Base-by-base conservation (phyloP, 73 alveolate species). In the Urostyla sp. region DNA sequence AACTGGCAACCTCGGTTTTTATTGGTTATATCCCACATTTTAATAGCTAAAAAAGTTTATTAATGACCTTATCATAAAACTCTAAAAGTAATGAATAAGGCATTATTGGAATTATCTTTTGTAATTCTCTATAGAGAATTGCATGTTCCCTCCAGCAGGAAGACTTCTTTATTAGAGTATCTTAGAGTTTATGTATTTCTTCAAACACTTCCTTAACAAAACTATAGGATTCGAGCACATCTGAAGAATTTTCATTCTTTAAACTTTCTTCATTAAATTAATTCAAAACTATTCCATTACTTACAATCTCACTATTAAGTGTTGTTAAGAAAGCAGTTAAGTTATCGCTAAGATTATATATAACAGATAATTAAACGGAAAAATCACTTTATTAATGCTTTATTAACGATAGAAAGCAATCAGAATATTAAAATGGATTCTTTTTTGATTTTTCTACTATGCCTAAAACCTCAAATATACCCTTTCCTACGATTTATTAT, bases 91-190 rank as follows among this genome's bases (percentile, higher is more conserved):
- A 18, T 30, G 76, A 35, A 8, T 35, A 23, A 4, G 76, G 76
- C n/a, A 59, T 59, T 2, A 30, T 7, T 4, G 16, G 34, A 59
- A 59, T 36, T 18, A 59, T 59, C 34, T 59, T 59, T 3, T 52
- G 15, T 3, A 59, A n/a, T 35, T 59, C 76, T 30, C 3, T 6
- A 31, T 59, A 59, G 30, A 59, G 37, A 15, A n/a, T 59, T 3
- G 76, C 23, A 59, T 59, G 76, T 35, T 59, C 76, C 30, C 76
- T 59, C 76, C 76, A 59, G 34, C 37, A 18, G 20, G 32, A 13
- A 2, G 32, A 8, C n/a, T 8, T 6, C 24, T 59, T 32, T 27
- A 59, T 27, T 3, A 59, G 34, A 35, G 34, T 21, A 6, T 59
- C 76, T 15, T 59, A 35, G 7, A 59, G 30, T 20, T 59, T 59